phyloP scores from a whole-genome alignment of 1,284 basidiomycete genomes.

The Xerocomus nothofagi region DNA sequence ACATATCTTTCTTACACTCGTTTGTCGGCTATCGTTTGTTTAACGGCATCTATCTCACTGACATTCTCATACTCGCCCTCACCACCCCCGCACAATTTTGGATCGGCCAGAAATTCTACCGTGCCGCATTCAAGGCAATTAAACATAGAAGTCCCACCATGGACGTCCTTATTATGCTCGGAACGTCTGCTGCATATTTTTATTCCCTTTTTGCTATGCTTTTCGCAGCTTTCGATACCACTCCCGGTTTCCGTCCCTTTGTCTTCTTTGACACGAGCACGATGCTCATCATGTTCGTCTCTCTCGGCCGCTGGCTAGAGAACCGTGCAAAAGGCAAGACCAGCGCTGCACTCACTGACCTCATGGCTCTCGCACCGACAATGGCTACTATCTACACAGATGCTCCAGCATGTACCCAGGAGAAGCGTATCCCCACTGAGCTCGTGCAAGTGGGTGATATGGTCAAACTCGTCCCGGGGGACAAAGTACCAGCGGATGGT shows the following conservation, averaged over 20 bases:
- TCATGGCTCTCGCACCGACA: slow-evolving; percentile 92
- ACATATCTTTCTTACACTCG: slow-evolving; percentile 58
- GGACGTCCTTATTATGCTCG: slow-evolving; percentile 96
- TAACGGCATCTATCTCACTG: slow-evolving; percentile 78
- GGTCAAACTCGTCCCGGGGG: slow-evolving; percentile 94
- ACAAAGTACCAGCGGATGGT: slow-evolving; percentile 96
- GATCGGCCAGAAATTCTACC: slow-evolving; percentile 87
- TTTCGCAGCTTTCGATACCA: slow-evolving; percentile 61
- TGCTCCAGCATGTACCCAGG: slow-evolving; percentile 71
- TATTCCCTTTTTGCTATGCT: slow-evolving; percentile 83
- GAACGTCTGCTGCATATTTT: slow-evolving; percentile 90
- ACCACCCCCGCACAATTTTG: slow-evolving; percentile 95
- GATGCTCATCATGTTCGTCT: slow-evolving; percentile 98
- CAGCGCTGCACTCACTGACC: slow-evolving; percentile 91
- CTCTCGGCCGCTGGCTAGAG: slow-evolving; percentile 93
- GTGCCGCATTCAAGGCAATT: slow-evolving; percentile 86
- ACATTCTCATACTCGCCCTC: slow-evolving; percentile 78
- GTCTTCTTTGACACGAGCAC: slow-evolving; percentile 99
- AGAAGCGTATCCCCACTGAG: slow-evolving; percentile 92
- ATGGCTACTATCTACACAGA: slow-evolving; percentile 96
- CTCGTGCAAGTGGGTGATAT: slow-evolving; percentile 93
- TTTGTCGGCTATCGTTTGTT: slow-evolving; percentile 53
- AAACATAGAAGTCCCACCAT: slow-evolving; percentile 90
- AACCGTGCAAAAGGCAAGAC: slow-evolving; percentile 98
- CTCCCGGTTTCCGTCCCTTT: slow-evolving; percentile 74